Conservation (phyloP, 208 protist genomes). For the Angomonas ambiguus region DNA sequence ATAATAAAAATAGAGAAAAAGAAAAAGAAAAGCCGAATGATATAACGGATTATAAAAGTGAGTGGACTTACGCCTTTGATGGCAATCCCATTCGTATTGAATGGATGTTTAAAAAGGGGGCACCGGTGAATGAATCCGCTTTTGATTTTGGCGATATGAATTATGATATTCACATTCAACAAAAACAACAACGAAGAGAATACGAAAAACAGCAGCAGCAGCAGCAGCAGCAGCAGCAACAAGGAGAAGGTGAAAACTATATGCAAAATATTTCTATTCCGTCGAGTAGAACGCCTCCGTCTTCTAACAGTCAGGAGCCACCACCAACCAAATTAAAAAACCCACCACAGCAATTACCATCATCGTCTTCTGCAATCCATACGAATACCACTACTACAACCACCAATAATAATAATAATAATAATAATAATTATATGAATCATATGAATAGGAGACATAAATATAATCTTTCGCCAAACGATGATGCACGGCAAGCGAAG, state of each 20-base stretch:
- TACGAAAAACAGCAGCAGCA: too few species aligned
- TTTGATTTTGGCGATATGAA: slow-evolving; percentile 1
- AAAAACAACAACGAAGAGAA: neutral
- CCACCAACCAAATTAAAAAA: too few species aligned
- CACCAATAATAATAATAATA: slow-evolving; percentile 1
- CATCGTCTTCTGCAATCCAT: too few species aligned
- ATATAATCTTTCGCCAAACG: neutral
- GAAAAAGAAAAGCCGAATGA: too few species aligned
- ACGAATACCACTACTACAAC: too few species aligned
- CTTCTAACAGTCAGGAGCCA: too few species aligned
- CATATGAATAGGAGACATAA: too few species aligned
- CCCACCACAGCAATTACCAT: too few species aligned
- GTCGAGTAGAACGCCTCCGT: too few species aligned
- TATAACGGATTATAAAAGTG: slow-evolving; percentile 3
- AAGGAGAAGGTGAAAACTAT: neutral
- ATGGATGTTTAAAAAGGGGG: slow-evolving; percentile 32
- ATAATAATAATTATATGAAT: neutral
- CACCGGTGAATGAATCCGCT: slow-evolving; percentile 8
- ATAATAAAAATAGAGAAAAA: too few species aligned
- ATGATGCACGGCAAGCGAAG: neutral
- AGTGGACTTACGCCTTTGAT: neutral
- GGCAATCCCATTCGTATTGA: slow-evolving; percentile 27
- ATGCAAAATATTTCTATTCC: too few species aligned
- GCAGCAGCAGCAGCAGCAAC: too few species aligned
- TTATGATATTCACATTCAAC: neutral